These are phyloP conservation scores for Myotisia sp. DNA, from an alignment of 2,329 filamentous ascomycete genomes.

Conservation along the genomic window DNA sequence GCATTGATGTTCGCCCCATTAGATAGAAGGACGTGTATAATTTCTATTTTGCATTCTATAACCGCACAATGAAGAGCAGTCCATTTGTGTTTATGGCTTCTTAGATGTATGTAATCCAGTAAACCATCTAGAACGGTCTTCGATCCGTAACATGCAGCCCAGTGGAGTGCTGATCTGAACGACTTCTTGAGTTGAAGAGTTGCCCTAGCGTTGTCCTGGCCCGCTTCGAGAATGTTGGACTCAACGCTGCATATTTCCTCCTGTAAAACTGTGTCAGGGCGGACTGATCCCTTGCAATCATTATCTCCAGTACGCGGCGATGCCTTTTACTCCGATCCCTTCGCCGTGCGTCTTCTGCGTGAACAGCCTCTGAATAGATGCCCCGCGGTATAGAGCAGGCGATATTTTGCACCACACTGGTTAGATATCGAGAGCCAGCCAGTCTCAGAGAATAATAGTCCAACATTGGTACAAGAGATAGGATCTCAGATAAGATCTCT, in stretches of 20 bases:
- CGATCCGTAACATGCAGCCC: conserved; percentile 6
- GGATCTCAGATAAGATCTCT: conserved; percentile 1
- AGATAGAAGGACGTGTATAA: conserved; percentile 6
- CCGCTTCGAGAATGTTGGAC: no score
- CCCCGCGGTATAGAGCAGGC: conserved; percentile 1
- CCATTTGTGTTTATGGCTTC: neutral
- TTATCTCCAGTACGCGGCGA: conserved; percentile 7
- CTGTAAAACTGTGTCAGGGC: conserved; percentile 1
- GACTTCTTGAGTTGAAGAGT: neutral
- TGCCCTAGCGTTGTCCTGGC: neutral
- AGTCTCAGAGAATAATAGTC: conserved; percentile 7
- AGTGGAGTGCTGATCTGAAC: conserved; percentile 3
- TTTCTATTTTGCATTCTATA: conserved; percentile 1
- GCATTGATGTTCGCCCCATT: conserved; percentile 7
- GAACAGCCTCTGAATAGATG: conserved; percentile 2
- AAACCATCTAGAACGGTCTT: conserved; percentile 5
- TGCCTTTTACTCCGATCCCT: no score
- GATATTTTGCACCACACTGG: conserved; percentile 2
- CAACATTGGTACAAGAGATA: conserved; percentile 4
- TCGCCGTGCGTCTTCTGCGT: conserved; percentile 1
- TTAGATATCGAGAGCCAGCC: conserved; percentile 7
- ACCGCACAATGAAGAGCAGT: conserved; percentile 7
- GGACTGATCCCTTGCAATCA: conserved; percentile 5
- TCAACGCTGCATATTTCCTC: conserved; percentile 4
- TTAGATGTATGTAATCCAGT: conserved; percentile 1